phyloP scores from a whole-genome alignment of 257 asterid species.

The Forsythia suspensa region DNA sequence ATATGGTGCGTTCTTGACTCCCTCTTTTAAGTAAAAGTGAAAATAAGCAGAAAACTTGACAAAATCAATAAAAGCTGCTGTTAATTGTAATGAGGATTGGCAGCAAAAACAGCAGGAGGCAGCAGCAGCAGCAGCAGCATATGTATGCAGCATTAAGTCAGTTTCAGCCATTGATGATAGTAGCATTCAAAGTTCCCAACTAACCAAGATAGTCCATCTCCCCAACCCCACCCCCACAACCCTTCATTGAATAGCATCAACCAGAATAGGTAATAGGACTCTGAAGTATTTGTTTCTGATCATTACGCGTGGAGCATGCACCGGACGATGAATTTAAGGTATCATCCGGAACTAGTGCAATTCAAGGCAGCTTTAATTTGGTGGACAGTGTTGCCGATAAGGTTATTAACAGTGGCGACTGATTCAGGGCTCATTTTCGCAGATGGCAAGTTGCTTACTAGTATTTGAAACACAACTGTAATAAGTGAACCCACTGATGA shows the following conservation, averaged over 20 bases:
- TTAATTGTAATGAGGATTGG: conserved; percentile 37
- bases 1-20: conserved; percentile 76
- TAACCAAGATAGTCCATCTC: conserved; percentile 30
- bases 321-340: neutral
- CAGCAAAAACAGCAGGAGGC: conserved; percentile 38
- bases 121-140: conserved; percentile 30
- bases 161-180: conserved; percentile 53
- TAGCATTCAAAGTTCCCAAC: conserved; percentile 69
- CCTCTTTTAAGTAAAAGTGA: conserved; percentile 26
- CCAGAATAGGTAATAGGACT: too few relatives aligned
- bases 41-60: neutral
- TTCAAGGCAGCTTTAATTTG: conserved; percentile 90
- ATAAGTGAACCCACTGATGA: conserved; percentile 57
- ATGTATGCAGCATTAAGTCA: conserved; percentile 41
- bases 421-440: conserved; percentile 87
- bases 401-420: conserved; percentile 79
- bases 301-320: neutral
- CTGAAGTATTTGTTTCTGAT: neutral
- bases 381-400: conserved; percentile 73
- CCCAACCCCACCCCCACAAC: neutral
- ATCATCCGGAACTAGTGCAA: conserved; percentile 46
- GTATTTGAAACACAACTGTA: conserved; percentile 82
- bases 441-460: conserved; percentile 70
- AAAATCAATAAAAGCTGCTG: conserved; percentile 31
- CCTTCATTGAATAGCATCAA: conserved; percentile 21